These are phyloP conservation scores for Suhomyces kilbournensis DNA, from an alignment of 805 yeast genomes.

Conservation along the genomic window DNA sequence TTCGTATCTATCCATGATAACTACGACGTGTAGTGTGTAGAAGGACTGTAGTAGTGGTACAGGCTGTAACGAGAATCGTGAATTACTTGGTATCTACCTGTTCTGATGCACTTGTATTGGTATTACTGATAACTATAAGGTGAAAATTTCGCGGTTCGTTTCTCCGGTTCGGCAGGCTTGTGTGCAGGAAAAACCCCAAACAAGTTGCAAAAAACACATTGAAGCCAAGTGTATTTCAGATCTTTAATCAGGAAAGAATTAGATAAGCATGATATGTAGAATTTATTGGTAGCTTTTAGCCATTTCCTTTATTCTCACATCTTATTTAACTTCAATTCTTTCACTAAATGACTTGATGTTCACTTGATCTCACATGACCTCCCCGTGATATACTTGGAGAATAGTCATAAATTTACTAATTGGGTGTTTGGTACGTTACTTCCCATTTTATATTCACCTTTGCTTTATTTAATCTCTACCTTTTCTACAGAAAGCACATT, in stretches of 20 bases:
- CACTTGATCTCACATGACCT: no score
- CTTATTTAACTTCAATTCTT: no score
- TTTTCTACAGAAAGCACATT: slow-evolving; percentile 52
- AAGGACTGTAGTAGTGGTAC: neutral
- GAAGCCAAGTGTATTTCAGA: no score
- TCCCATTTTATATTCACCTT: no score
- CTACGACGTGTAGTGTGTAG: neutral
- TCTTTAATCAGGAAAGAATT: no score
- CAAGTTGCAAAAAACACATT: neutral
- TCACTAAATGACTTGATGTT: no score
- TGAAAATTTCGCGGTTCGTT: neutral
- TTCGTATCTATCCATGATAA: slow-evolving; percentile 25
- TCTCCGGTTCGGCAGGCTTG: neutral
- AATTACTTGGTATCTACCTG: neutral
- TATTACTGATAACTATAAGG: neutral
- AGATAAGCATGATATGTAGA: no score
- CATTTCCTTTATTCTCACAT: no score
- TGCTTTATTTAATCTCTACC: neutral
- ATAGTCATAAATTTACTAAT: no score
- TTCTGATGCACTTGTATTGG: neutral
- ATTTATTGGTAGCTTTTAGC: no score
- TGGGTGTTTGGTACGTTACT: no score
- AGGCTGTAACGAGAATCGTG: neutral
- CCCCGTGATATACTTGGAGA: no score
- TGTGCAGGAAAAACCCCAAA: neutral